A percentile compares a stretch with the other conserved stretches of the same genome.
Evolutionary conservation across 2,329 filamentous ascomycete species (phyloP).

Genomic region (Fusarium gaditjirri): DNA sequence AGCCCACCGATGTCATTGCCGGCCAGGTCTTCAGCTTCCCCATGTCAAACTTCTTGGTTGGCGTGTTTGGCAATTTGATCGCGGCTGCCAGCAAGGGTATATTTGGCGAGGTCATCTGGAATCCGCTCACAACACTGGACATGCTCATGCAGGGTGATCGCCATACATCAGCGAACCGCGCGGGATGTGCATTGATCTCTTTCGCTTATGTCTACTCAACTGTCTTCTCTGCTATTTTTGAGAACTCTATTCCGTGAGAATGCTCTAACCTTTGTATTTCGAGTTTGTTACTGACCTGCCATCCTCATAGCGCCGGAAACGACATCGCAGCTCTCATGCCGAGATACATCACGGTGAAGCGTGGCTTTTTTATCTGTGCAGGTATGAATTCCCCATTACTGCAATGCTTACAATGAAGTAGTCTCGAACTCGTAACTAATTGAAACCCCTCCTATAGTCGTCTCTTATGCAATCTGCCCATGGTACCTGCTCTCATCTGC

Average conservation of each 20-base stretch:
- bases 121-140: slow-evolving; percentile 1
- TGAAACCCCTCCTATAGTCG: rapidly evolving
- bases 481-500: slow-evolving; percentile 13
- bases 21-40: slow-evolving; percentile 5
- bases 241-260: slow-evolving; percentile 12
- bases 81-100: slow-evolving; percentile 15
- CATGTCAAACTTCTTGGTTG: slow-evolving; percentile 6
- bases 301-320: not conserved
- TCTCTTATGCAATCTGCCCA: slow-evolving; percentile 3
- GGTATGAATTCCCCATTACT: not conserved
- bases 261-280: rapidly evolving
- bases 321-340: slow-evolving; percentile 17
- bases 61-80: slow-evolving; percentile 3
- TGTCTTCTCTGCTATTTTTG: not conserved
- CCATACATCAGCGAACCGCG: not conserved
- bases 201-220: slow-evolving; percentile 13
- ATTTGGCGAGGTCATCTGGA: slow-evolving; percentile 13
- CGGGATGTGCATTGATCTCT: slow-evolving; percentile 1
- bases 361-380: slow-evolving; percentile 16
- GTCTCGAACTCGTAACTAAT: not conserved
- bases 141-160: slow-evolving; percentile 15
- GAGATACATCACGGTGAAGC: slow-evolving; percentile 12
- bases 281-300: not conserved
- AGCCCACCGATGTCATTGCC: not conserved
- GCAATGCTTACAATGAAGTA: no score